These are phyloP conservation scores for Fusarium hainanense DNA, from an alignment of 2,329 filamentous ascomycete species.

Conservation along the genomic window DNA sequence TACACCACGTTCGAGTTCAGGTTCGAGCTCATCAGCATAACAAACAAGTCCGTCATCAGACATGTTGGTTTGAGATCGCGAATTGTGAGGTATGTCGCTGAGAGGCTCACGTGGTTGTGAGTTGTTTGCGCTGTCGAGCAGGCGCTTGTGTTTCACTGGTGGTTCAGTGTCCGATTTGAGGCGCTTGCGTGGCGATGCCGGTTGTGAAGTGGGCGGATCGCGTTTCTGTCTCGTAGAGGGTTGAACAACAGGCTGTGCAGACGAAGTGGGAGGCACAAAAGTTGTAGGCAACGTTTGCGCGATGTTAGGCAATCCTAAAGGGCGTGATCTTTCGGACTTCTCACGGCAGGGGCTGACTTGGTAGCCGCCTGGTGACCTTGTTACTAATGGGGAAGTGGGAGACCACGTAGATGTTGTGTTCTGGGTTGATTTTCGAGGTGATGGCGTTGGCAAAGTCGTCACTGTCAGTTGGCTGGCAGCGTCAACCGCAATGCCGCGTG, in stretches of 20 bases:
- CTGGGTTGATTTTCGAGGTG: constrained; percentile 47
- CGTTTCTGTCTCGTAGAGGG: constrained; percentile 2
- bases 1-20: not conserved
- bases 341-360: not conserved
- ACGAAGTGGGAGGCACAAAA: constrained; percentile 2
- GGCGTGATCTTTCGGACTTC: not conserved
- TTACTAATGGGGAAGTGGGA: constrained; percentile 22
- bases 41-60: not conserved
- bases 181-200: constrained; percentile 35
- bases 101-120: constrained; percentile 37
- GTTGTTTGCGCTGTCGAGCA: not conserved
- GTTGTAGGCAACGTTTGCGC: constrained; percentile 10
- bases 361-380: not conserved
- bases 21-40: not conserved
- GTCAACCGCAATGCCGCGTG: constrained; percentile 56
- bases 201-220: not conserved
- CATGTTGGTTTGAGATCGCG: constrained; percentile 28
- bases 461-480: constrained; percentile 59
- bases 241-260: not conserved
- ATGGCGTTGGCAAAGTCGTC: constrained; percentile 52
- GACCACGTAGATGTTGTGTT: constrained; percentile 34
- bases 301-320: constrained; percentile 3
- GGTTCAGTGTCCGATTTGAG: constrained; percentile 11
- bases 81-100: constrained; percentile 41
- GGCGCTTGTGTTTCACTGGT: not conserved